Base-by-base conservation (phyloP, 306 rosid genomes). In the Elaeagnus macrophylla region DNA sequence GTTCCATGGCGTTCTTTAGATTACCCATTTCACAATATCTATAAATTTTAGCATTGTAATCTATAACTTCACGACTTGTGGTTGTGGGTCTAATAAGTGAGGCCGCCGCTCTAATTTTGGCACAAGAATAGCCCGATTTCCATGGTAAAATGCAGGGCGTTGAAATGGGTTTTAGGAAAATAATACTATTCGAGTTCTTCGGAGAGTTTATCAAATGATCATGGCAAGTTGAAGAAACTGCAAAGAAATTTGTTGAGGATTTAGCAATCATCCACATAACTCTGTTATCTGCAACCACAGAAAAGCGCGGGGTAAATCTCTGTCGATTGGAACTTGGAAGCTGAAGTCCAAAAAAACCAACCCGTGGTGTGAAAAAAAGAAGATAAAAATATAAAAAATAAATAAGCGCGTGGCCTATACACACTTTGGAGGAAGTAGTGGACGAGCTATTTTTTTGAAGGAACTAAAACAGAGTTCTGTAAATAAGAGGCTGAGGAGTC, bases 1-100 rank as follows among this genome's bases (percentile, higher is more conserved):
- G 49, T 57, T 75, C 65, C 62, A 82, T 42, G 36, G 89, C 89
- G 2, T 63, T 66, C 75, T 48, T 61, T 8, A 85, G 80, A 68
- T 79, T 60, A 71, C 87, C 87, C 80, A 61, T 20, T 72, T 72
- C 51, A 19, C 84, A 82, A 39, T 72, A 75, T 3, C 64, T 54
- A 39, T 47, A 10, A 59, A 79, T 75, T 58, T 59, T 43, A 35
- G 42, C 57, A 32, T 76, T 61, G 12, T 58, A 59, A 56, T 67
- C 74, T 4, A 41, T 14, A 54, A 51, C 11, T 52, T 51, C 16
- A 11, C 39, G 39, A 51, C 13, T n/a, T 20, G 67, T 1, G 37
- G 72, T n/a, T 20, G 67, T 1, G 39, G 72, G 35, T 48, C 66
- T 58, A 38, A 62, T 52, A 17, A 75, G 60, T 18, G 75, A 46